Evolutionary conservation across 495 filamentous ascomycete genomes (phyloP), one percentile per base, ranked within the genome.

Genomic region (Durotheca rogersii): DNA sequence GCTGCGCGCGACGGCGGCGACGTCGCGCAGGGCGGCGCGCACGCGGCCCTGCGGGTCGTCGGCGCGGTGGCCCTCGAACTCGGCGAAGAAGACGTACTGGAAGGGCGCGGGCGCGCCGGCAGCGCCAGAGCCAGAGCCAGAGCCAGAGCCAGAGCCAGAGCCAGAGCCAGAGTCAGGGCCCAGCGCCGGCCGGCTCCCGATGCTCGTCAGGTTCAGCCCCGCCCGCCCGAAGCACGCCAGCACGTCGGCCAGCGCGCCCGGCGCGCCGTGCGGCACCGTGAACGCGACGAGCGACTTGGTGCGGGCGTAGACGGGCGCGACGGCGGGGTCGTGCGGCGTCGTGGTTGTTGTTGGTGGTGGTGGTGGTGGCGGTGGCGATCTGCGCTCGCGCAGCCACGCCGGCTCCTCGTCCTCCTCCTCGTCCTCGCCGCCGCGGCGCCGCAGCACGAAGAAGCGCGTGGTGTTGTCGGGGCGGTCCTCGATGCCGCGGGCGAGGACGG

Each of bases 31-130:
- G 37, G 75, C 78, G 35, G 64, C 58, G 47, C 77, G 72, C 0
- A 85, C 81, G 41, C 69, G 66, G 19, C 77, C 76, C 18, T 71
- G 65, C 18, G 73, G 72, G 36, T 78, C 79, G 31, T 74, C 65
- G 25, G 63, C 50, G 31, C 62, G 60, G 53, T 72, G 72, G 4
- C 84, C 83, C 64, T 87, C 78, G 64, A 95, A 89, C 73, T 97
- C 93, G 15, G 96, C 85, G 67, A 98, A 86, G 69, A 97, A 96
- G 18, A 95, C 79, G 70, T 98, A 98, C 62, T 92, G 83, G 85
- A 95, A 97, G 20, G 85, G 79, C 43, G 70, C 68, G 33, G 79
- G 72, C 52, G 17, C 36, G n/a, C n/a, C n/a, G n/a, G n/a, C n/a
- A n/a, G n/a, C n/a, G n/a, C n/a, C n/a, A n/a, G n/a, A n/a, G n/a